Conservation (phyloP, 2,329 filamentous ascomycete species). For the Xylariomycetidae sp. region DNA sequence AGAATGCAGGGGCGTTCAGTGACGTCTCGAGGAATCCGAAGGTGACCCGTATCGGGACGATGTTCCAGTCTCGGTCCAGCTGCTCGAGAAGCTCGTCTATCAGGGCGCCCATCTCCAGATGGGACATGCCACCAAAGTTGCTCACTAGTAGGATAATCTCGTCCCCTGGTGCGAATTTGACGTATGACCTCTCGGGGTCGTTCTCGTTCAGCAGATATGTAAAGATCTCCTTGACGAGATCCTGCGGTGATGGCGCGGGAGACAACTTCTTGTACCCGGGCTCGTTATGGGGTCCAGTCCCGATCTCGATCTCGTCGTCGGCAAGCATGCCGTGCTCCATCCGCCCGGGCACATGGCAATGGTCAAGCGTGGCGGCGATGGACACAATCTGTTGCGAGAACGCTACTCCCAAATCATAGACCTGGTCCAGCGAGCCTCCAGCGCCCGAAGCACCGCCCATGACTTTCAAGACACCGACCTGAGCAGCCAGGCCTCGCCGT, state of each 20-base stretch:
- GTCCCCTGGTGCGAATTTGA: slow-evolving; percentile 41
- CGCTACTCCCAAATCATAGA: slow-evolving; percentile 46
- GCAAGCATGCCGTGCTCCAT: slow-evolving; percentile 43
- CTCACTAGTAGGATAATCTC: slow-evolving; percentile 51
- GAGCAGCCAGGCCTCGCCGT: slow-evolving; percentile 56
- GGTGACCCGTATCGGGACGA: slow-evolving; percentile 50
- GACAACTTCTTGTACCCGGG: slow-evolving; percentile 55
- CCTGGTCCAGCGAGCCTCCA: slow-evolving; percentile 43
- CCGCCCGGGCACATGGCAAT: slow-evolving; percentile 55
- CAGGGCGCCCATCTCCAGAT: slow-evolving; percentile 52
- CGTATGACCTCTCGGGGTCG: slow-evolving; percentile 45
- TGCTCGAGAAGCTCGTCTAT: slow-evolving; percentile 50
- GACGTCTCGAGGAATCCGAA: slow-evolving; percentile 66
- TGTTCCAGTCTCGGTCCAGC: slow-evolving; percentile 40
- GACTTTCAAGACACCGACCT: slow-evolving; percentile 56
- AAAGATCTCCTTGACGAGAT: slow-evolving; percentile 54
- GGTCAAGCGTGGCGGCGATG: slow-evolving; percentile 54
- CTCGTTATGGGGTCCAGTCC: slow-evolving; percentile 64
- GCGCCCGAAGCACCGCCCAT: slow-evolving; percentile 46
- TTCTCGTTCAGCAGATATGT: slow-evolving; percentile 54
- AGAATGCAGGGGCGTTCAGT: slow-evolving; percentile 67
- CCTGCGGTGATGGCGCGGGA: slow-evolving; percentile 43
- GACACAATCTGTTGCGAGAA: slow-evolving; percentile 50
- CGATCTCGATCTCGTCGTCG: slow-evolving; percentile 54
- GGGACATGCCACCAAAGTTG: slow-evolving; percentile 57